Percentiles rank a stretch among this genome's conserved stretches.
Evolutionary conservation across 306 rosid genomes (phyloP).

Genomic region (Astragalus membranaceus): DNA sequence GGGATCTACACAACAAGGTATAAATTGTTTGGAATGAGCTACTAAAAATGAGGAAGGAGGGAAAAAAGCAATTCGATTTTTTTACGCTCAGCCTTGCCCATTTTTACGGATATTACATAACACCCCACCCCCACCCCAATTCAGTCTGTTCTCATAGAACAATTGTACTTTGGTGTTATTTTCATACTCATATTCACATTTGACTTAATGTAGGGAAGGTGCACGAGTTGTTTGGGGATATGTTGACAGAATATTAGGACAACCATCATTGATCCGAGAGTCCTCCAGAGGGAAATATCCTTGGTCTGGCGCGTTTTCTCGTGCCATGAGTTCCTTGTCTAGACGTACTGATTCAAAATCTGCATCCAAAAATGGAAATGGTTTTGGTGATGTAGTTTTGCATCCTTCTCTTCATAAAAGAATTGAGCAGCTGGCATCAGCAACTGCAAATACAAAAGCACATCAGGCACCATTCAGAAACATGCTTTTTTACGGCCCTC

Average conservation of each 20-base stretch:
- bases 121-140: no score
- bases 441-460: conserved; percentile 91
- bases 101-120: no score
- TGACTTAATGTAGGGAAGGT: conserved; percentile 58
- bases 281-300: conserved; percentile 98
- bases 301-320: conserved; percentile 86
- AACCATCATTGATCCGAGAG: conserved; percentile 90
- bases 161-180: neutral
- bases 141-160: neutral
- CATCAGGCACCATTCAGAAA: conserved; percentile 98
- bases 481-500: conserved; percentile 97
- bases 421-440: conserved; percentile 74
- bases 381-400: conserved; percentile 88
- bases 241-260: conserved; percentile 95
- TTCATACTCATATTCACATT: conserved; percentile 10
- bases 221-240: conserved; percentile 97
- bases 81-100: neutral
- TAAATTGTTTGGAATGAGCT: neutral
- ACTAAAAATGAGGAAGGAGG: neutral
- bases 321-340: conserved; percentile 40
- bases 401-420: conserved; percentile 83
- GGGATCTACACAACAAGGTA: conserved; percentile 97
- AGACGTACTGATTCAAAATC: conserved; percentile 32
- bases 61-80: neutral
- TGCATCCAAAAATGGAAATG: conserved; percentile 47